Percentiles rank a stretch among this genome's conserved stretches.
Evolutionary conservation across 2,329 filamentous ascomycete genomes (phyloP).

Genomic region (Neopestalotiopsis clavispora): DNA sequence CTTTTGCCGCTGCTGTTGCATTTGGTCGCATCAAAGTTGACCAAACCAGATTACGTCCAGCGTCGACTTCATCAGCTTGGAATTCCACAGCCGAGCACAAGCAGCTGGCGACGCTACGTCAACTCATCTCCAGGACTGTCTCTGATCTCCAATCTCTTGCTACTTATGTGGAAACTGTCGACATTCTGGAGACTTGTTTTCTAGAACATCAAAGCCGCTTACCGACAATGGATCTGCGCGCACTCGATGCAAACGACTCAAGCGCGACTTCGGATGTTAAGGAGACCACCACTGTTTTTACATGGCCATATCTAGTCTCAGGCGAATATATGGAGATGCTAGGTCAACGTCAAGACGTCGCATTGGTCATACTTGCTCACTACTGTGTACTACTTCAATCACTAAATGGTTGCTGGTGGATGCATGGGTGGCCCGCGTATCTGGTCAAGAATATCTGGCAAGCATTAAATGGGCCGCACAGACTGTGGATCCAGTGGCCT

Average conservation of each 20-base stretch:
- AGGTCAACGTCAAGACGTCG: not conserved
- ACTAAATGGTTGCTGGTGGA: slow-evolving; percentile 5
- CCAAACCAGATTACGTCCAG: not conserved
- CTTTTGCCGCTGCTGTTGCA: not conserved
- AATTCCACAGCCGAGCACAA: not conserved
- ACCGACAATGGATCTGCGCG: not conserved
- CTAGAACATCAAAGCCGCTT: not conserved
- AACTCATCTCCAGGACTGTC: not conserved
- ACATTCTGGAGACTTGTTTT: slow-evolving; percentile 1
- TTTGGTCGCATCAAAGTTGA: not conserved
- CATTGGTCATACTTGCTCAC: not conserved
- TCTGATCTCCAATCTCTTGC: not conserved
- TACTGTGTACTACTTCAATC: not conserved
- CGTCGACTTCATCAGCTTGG: not conserved
- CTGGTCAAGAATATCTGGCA: not conserved
- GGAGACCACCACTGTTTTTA: not conserved
- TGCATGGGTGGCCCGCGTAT: not conserved
- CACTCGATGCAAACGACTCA: not conserved
- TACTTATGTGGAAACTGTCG: not conserved
- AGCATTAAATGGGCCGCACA: not conserved
- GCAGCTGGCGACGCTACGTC: not conserved
- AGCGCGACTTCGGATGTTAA: not conserved
- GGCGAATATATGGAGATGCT: slow-evolving; percentile 3
- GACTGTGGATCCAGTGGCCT: not conserved
- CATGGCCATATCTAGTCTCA: not conserved